A percentile compares a stretch with the other conserved stretches of the same genome.
Conservation (phyloP, 495 filamentous ascomycete species). For the Aspergillus olivimuriae region DNA sequence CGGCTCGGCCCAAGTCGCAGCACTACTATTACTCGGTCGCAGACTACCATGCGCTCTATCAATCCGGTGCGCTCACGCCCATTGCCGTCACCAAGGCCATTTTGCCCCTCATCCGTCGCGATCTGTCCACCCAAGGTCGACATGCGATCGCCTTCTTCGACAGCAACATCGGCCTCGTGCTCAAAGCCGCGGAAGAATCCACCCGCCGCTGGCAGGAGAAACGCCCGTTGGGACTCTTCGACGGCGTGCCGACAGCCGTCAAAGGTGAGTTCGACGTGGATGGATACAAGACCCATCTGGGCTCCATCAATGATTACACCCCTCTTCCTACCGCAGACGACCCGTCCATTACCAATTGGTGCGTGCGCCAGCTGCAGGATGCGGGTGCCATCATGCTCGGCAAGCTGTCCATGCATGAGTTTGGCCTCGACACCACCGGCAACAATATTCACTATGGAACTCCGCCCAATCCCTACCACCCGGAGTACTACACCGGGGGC, state of each 20-base stretch:
- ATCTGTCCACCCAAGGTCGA: constrained; percentile 39
- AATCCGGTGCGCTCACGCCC: constrained; percentile 60
- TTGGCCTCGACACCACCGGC: constrained; percentile 72
- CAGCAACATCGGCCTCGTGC: constrained; percentile 49
- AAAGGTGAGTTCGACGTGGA: constrained; percentile 74
- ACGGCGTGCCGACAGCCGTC: constrained; percentile 78
- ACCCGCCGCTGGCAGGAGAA: constrained; percentile 61
- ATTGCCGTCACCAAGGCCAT: constrained; percentile 59
- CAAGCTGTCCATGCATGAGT: constrained; percentile 84
- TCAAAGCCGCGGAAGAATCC: constrained; percentile 60
- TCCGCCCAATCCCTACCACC: constrained; percentile 74
- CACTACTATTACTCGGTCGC: constrained; percentile 59
- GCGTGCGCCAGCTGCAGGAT: constrained; percentile 62
- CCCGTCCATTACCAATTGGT: constrained; percentile 59
- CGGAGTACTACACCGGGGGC: constrained; percentile 73
- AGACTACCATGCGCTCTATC: constrained; percentile 69
- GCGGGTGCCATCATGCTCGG: constrained; percentile 75
- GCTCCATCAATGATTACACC: constrained; percentile 17
- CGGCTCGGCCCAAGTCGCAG: constrained; percentile 50
- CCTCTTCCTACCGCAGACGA: constrained; percentile 49
- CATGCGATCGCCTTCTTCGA: constrained; percentile 64
- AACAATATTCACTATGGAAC: constrained; percentile 75
- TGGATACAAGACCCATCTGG: constrained; percentile 58
- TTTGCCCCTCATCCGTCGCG: constrained; percentile 59
- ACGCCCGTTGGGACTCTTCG: constrained; percentile 55